These are phyloP conservation scores for Aethionema arabicum DNA, from an alignment of 345 rosid genomes.

Conservation along the genomic window DNA sequence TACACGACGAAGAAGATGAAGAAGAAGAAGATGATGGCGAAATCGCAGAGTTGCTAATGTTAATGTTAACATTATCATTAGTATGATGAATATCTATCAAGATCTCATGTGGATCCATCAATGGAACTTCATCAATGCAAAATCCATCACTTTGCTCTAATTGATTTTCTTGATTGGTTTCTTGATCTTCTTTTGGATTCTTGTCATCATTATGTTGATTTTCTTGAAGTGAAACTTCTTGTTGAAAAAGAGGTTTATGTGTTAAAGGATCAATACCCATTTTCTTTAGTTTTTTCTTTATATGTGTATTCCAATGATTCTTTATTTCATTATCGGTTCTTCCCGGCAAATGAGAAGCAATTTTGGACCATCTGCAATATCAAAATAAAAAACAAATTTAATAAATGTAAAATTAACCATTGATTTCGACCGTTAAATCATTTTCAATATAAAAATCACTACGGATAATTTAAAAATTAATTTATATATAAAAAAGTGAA, in stretches of 20 bases:
- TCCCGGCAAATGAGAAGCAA: conserved; percentile 96
- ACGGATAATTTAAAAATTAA: too few species aligned
- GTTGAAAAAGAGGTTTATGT: conserved; percentile 56
- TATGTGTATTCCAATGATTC: conserved; percentile 99
- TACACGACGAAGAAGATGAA: conserved; percentile 30
- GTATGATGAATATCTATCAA: conserved; percentile 33
- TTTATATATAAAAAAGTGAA: conserved; percentile 6
- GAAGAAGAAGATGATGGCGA: conserved; percentile 34
- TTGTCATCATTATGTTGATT: conserved; percentile 28
- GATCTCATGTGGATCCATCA: conserved; percentile 67
- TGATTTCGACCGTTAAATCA: conserved; percentile 13
- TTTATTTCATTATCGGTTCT: conserved; percentile 98
- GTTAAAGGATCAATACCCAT: conserved; percentile 95
- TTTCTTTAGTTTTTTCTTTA: conserved; percentile 82
- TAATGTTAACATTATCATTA: conserved; percentile 31
- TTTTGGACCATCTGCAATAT: conserved; percentile 86
- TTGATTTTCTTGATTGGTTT: conserved; percentile 23
- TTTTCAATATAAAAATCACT: conserved; percentile 9
- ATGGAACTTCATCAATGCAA: conserved; percentile 75
- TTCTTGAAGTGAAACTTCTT: conserved; percentile 29
- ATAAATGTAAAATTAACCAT: neutral
- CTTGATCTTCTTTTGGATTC: conserved; percentile 17
- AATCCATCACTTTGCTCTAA: conserved; percentile 42
- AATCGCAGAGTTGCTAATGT: conserved; percentile 16
- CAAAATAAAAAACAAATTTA: neutral